Base-by-base conservation (phyloP, 2,329 filamentous ascomycete genomes). In the Penicillium glabrum region DNA sequence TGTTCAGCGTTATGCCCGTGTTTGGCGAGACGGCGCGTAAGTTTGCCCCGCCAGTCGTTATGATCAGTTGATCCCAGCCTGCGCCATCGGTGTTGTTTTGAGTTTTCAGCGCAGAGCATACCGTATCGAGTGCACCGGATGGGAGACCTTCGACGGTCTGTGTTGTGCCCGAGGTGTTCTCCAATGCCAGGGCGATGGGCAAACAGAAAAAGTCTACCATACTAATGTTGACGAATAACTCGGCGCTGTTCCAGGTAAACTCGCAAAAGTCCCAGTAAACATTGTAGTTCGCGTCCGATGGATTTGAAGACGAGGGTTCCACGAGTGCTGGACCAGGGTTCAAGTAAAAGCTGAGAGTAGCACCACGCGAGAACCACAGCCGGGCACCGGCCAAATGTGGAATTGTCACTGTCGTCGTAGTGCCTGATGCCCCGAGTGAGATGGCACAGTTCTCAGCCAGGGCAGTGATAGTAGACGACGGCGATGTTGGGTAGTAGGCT, bases 131-230 rank as follows among this genome's bases (percentile, higher is more conserved):
- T 3, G 86, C 87, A 61, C 85, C 75, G 1, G 79, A 59, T 0
- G 77, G 72, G 75, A 89, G 83, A 8, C 89, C 88, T 1, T 77
- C 73, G n/a, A 89, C 76, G 44, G 78, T 74, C 63, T 84, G 79
- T 3, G 76, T 74, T 0, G 58, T 67, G n/a, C 79, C 79, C 14
- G 72, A 69, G 1, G 63, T 67, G 5, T 74, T 78, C 43, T 75
- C 74, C 11, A 86, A 74, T 5, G 78, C 77, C 59, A 86, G 71
- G 1, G 83, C 81, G 51, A 89, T 81, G n/a, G 88, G 86, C 63
- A 88, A 70, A 64, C 75, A 76, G 59, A 91, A 83, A 73, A 93
- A 93, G 76, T 93, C 89, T 52, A 93, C 90, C 69, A 89, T 88
- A 60, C 81, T 85, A 65, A 93, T 86, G 64, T 89, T 89, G 64